phyloP scores from a whole-genome alignment of 768 basidiomycete genomes.

The Mycena floridula region DNA sequence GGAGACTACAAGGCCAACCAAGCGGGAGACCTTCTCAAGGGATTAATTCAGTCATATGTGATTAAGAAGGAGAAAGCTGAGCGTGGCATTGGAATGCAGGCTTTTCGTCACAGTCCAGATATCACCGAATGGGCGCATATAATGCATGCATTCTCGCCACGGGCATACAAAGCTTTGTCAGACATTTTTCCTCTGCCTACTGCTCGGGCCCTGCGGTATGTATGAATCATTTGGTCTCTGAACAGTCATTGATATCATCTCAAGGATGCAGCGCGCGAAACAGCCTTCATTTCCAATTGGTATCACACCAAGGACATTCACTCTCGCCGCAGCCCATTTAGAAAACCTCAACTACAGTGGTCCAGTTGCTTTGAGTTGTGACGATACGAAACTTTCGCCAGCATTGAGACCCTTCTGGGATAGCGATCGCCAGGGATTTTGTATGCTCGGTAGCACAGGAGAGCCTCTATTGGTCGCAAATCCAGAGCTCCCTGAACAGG shows the following conservation, averaged over 20 bases:
- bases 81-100: background rate
- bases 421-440: conserved; percentile 8
- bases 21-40: background rate
- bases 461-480: conserved; percentile 21
- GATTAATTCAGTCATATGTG: background rate
- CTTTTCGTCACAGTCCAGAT: background rate
- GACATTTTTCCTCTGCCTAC: background rate
- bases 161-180: background rate
- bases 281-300: conserved; percentile 18
- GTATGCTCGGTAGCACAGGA: conserved; percentile 18
- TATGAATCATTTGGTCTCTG: background rate
- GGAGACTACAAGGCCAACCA: background rate
- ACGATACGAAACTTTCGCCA: conserved; percentile 29
- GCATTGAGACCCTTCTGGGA: conserved; percentile 20
- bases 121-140: background rate
- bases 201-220: background rate
- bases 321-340: conserved; percentile 11
- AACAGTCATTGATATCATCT: background rate
- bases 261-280: background rate
- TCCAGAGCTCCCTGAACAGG: conserved; percentile 9
- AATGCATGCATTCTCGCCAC: background rate
- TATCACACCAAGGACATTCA: conserved; percentile 14
- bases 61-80: background rate
- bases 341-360: conserved; percentile 12
- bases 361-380: conserved; percentile 22